These are phyloP conservation scores for Leccinum subgranulosum DNA, from an alignment of 768 basidiomycete species.

Conservation along the genomic window DNA sequence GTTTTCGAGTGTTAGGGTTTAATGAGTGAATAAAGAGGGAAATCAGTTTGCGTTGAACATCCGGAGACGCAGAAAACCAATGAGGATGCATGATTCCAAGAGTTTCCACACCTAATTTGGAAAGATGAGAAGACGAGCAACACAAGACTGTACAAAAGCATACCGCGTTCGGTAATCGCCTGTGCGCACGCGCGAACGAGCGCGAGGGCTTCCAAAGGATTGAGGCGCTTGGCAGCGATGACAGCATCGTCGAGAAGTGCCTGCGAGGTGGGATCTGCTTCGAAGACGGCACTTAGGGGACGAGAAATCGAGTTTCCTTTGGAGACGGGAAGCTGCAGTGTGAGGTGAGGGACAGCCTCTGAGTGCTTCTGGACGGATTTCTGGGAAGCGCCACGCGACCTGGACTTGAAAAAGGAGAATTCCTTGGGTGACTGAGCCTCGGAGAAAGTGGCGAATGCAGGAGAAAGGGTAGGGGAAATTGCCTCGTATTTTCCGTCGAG, in stretches of 20 bases:
- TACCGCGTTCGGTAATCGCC: slow-evolving; percentile 63
- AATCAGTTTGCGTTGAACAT: slow-evolving; percentile 65
- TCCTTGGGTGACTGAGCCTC: slow-evolving; percentile 30
- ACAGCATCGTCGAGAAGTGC: slow-evolving; percentile 47
- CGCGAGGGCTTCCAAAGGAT: slow-evolving; percentile 57
- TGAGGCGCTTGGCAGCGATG: slow-evolving; percentile 58
- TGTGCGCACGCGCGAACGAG: slow-evolving; percentile 69
- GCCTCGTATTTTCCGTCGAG: slow-evolving; percentile 77
- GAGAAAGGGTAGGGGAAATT: slow-evolving; percentile 47
- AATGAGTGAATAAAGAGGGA: slow-evolving; percentile 68
- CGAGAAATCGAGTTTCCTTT: slow-evolving; percentile 47
- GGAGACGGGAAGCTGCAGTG: slow-evolving; percentile 56
- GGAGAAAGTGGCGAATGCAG: slow-evolving; percentile 25
- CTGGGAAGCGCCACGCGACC: slow-evolving; percentile 38
- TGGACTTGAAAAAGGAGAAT: slow-evolving; percentile 51
- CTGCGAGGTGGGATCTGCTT: slow-evolving; percentile 51
- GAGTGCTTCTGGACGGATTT: slow-evolving; percentile 35
- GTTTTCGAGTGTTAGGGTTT: slow-evolving; percentile 41
- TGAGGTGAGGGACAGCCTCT: slow-evolving; percentile 49
- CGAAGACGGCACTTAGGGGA: slow-evolving; percentile 56
- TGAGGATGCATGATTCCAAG: slow-evolving; percentile 85
- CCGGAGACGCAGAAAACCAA: slow-evolving; percentile 73
- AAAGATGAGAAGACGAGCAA: slow-evolving; percentile 1
- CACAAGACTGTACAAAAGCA: slow-evolving; percentile 18
- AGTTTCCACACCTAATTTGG: slow-evolving; percentile 63